These are phyloP conservation scores for Aphanoascus verrucosus DNA, from an alignment of 2,329 filamentous ascomycete genomes.

Conservation along the genomic window DNA sequence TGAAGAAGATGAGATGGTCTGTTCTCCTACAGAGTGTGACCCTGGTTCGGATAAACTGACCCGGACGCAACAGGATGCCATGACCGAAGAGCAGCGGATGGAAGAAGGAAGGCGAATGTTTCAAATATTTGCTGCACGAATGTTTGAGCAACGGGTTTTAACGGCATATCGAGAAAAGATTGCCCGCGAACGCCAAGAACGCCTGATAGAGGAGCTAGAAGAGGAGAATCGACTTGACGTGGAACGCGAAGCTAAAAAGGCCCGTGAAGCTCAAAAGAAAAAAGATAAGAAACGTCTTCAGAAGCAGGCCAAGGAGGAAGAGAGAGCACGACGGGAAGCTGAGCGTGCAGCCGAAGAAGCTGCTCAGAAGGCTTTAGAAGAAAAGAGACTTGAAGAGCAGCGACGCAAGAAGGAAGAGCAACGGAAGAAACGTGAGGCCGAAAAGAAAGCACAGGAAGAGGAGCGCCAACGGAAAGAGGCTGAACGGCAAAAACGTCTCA, in stretches of 20 bases:
- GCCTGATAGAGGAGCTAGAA: slow-evolving; percentile 80
- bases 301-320: slow-evolving; percentile 80
- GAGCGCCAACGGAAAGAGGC: slow-evolving; percentile 75
- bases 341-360: slow-evolving; percentile 83
- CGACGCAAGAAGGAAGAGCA: slow-evolving; percentile 78
- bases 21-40: slow-evolving; percentile 13
- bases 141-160: slow-evolving; percentile 96
- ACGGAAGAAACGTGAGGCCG: slow-evolving; percentile 78
- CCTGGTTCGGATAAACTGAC: slow-evolving; percentile 22
- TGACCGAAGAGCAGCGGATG: slow-evolving; percentile 98
- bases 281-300: slow-evolving; percentile 89
- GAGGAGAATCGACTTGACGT: slow-evolving; percentile 68
- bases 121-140: slow-evolving; percentile 95
- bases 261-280: slow-evolving; percentile 85
- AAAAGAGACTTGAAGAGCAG: slow-evolving; percentile 69
- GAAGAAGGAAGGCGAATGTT: slow-evolving; percentile 98
- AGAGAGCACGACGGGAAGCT: slow-evolving; percentile 75
- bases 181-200: slow-evolving; percentile 78
- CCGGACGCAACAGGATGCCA: slow-evolving; percentile 59
- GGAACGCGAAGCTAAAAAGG: slow-evolving; percentile 81
- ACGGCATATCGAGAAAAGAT: slow-evolving; percentile 98
- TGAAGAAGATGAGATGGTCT: slow-evolving; percentile 55
- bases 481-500: slow-evolving; percentile 65
- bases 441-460: slow-evolving; percentile 82
- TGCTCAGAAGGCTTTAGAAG: slow-evolving; percentile 62